phyloP scores from a whole-genome alignment of 2,329 filamentous ascomycete species.

The Basipetospora chlamydospora region DNA sequence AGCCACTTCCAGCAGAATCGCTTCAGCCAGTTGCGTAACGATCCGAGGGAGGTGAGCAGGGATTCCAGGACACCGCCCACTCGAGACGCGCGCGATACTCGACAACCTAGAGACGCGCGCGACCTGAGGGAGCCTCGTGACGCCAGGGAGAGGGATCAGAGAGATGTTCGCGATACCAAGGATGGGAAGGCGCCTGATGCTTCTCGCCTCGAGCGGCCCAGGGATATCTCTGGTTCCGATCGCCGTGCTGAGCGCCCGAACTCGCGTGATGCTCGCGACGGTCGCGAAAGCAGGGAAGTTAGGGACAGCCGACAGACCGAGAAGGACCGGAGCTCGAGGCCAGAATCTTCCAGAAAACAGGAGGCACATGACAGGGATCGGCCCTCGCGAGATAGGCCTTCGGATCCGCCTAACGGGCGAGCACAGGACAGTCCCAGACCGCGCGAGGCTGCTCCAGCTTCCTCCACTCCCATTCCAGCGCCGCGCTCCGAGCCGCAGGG shows the following conservation, averaged over 20 bases:
- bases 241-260: conserved; percentile 28
- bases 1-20: conserved; percentile 31
- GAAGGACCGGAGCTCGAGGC: not conserved
- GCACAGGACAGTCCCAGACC: conserved; percentile 12
- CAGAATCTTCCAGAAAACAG: not conserved
- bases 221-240: conserved; percentile 26
- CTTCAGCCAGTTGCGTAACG: conserved; percentile 23
- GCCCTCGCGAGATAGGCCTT: conserved; percentile 1
- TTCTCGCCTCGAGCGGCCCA: conserved; percentile 24
- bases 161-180: conserved; percentile 20
- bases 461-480: conserved; percentile 15
- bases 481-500: conserved; percentile 19
- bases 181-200: conserved; percentile 24
- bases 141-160: conserved; percentile 24
- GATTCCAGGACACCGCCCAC: conserved; percentile 7
- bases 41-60: conserved; percentile 12
- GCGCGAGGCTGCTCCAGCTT: conserved; percentile 13
- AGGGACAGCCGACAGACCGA: conserved; percentile 1
- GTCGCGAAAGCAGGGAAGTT: not conserved
- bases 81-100: conserved; percentile 21
- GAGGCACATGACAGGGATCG: conserved; percentile 2
- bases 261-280: not conserved
- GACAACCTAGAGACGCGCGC: conserved; percentile 20
- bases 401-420: conserved; percentile 9
- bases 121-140: conserved; percentile 21